Percentiles rank a stretch among this genome's conserved stretches.
Evolutionary conservation across 257 asterid species (phyloP).

Genomic region (Solanum arcanum): DNA sequence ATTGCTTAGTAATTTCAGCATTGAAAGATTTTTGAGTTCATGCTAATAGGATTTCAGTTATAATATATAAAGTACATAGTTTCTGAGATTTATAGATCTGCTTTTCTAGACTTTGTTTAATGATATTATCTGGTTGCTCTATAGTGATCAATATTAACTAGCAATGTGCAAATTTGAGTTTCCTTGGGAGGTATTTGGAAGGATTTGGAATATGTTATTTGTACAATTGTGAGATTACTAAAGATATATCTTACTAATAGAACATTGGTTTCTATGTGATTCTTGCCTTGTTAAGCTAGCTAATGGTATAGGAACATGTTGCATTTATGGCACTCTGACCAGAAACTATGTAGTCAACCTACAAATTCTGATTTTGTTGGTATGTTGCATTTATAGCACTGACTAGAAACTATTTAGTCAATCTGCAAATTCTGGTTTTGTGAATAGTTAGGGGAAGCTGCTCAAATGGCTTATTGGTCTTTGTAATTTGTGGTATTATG

Average conservation of each 20-base stretch:
- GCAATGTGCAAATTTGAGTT: neutral
- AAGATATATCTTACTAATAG: neutral
- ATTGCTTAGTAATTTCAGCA: neutral
- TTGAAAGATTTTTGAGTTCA: neutral
- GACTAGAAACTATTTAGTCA: neutral
- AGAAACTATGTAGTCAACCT: too few relatives aligned
- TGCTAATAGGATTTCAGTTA: neutral
- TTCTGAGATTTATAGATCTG: neutral
- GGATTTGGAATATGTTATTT: neutral
- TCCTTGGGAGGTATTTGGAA: neutral
- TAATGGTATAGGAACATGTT: neutral
- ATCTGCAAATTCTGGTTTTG: neutral
- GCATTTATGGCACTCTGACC: too few relatives aligned
- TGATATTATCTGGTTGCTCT: neutral
- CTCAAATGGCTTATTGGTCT: neutral
- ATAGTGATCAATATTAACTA: neutral
- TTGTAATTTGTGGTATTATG: neutral
- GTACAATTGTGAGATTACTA: neutral
- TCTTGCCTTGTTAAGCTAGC: neutral
- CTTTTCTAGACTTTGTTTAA: neutral
- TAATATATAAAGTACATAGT: neutral
- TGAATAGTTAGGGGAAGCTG: neutral
- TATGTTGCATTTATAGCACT: neutral
- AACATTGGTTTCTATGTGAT: neutral
- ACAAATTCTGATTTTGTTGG: neutral